Conservation (phyloP, 2,329 filamentous ascomycete genomes). For the Helotiales sp. region DNA sequence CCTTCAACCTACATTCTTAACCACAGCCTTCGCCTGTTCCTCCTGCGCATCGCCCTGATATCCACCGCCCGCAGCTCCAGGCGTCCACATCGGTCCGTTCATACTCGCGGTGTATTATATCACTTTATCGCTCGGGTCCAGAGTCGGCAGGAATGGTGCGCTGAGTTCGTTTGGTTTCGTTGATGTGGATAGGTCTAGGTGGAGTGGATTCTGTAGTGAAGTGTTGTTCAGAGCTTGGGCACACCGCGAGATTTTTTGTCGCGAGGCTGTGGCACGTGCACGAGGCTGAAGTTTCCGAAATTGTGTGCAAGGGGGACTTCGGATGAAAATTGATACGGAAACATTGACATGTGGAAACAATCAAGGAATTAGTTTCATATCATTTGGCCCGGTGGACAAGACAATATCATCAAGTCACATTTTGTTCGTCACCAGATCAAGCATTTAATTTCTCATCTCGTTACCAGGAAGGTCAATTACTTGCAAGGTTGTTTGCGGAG, state of each 20-base stretch:
- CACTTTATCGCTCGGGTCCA: too few species aligned
- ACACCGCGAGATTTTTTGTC: neutral
- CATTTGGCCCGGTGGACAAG: too few species aligned
- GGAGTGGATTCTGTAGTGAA: neutral
- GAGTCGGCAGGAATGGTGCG: neutral
- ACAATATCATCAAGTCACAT: too few species aligned
- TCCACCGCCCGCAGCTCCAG: constrained; percentile 17
- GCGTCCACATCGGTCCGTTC: constrained; percentile 37
- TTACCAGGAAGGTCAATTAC: too few species aligned
- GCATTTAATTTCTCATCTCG: too few species aligned
- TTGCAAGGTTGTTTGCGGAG: too few species aligned
- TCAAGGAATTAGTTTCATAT: too few species aligned
- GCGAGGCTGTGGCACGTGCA: neutral
- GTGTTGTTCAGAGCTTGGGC: neutral
- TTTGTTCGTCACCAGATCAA: too few species aligned
- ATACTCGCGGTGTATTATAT: constrained; percentile 21
- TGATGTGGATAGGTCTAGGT: neutral
- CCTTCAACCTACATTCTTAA: constrained; percentile 39
- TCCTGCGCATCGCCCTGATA: constrained; percentile 30
- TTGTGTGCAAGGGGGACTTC: neutral
- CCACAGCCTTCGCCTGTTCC: constrained; percentile 40
- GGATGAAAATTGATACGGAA: neutral
- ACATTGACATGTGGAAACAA: too few species aligned
- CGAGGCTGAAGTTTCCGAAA: neutral
- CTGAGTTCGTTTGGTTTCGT: neutral